phyloP scores from a whole-genome alignment of 78 protist species.

The Acrasis kona region DNA sequence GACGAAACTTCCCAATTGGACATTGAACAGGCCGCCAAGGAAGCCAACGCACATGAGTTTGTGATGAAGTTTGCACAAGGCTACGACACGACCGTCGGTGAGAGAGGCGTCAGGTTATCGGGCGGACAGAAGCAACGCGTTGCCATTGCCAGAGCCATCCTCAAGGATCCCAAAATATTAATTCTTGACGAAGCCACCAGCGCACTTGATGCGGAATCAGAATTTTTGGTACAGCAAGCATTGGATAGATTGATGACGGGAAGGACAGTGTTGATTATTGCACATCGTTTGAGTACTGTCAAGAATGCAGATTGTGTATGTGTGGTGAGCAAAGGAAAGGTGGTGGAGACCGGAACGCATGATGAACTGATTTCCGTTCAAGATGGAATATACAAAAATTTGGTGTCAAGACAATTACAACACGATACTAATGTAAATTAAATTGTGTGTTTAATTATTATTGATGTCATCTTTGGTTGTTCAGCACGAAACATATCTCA shows the following conservation, averaged over 20 bases:
- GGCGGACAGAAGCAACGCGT: conserved; percentile 92
- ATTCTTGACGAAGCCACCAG: conserved; percentile 94
- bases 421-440: too few relatives aligned
- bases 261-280: conserved; percentile 82
- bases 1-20: conserved; percentile 7
- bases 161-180: conserved; percentile 69
- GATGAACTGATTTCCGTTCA: conserved; percentile 71
- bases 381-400: too few relatives aligned
- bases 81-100: conserved; percentile 81
- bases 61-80: conserved; percentile 61
- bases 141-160: conserved; percentile 86
- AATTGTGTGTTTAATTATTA: too few relatives aligned
- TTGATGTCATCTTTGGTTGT: too few relatives aligned
- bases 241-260: conserved; percentile 47
- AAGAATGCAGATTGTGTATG: conserved; percentile 56
- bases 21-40: conserved; percentile 57
- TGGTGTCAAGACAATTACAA: too few relatives aligned
- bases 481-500: too few relatives aligned
- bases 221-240: conserved; percentile 78
- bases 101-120: conserved; percentile 62
- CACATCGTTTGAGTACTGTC: conserved; percentile 90
- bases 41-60: conserved; percentile 87
- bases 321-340: conserved; percentile 65
- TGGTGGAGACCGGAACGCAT: conserved; percentile 84
- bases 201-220: conserved; percentile 85